Evolutionary conservation across 108 stramenopile species (phyloP).

Genomic region (Hondaea fermentalgiana): DNA sequence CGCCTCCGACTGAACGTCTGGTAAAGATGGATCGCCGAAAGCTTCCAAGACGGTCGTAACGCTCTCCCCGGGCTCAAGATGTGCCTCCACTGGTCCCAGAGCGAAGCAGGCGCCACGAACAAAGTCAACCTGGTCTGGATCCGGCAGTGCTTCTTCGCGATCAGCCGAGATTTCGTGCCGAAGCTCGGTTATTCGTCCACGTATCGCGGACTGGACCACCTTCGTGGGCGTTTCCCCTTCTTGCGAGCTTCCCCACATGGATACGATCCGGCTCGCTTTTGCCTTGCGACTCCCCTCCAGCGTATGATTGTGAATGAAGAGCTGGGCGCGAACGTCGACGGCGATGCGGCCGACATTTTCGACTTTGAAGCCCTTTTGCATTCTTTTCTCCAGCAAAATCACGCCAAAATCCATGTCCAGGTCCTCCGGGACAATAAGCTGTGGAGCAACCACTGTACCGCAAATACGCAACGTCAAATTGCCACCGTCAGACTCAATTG

Average conservation of each 20-base stretch:
- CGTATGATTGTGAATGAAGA: not conserved
- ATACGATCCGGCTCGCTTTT: not conserved
- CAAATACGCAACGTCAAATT: not conserved
- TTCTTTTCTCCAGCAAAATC: not conserved
- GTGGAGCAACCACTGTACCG: not conserved
- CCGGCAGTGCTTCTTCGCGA: not conserved
- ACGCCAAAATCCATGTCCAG: not conserved
- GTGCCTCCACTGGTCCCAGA: not conserved
- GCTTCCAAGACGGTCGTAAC: not conserved
- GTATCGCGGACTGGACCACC: not conserved
- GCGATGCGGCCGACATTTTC: not conserved
- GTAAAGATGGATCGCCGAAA: not conserved
- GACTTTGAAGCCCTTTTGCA: not conserved
- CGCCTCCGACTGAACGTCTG: not conserved
- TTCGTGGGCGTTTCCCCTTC: not conserved
- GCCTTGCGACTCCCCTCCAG: not conserved
- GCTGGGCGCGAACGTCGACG: not conserved
- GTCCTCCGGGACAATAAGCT: not conserved
- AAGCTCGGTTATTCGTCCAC: not conserved
- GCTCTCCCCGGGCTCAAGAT: not conserved
- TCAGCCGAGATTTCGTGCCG: not conserved
- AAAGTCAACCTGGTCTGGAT: not conserved
- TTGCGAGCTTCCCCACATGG: not conserved
- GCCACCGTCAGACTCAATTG: not conserved
- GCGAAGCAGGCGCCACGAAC: not conserved